Conservation (phyloP, 306 rosid genomes). For the Casuarina glauca region DNA sequence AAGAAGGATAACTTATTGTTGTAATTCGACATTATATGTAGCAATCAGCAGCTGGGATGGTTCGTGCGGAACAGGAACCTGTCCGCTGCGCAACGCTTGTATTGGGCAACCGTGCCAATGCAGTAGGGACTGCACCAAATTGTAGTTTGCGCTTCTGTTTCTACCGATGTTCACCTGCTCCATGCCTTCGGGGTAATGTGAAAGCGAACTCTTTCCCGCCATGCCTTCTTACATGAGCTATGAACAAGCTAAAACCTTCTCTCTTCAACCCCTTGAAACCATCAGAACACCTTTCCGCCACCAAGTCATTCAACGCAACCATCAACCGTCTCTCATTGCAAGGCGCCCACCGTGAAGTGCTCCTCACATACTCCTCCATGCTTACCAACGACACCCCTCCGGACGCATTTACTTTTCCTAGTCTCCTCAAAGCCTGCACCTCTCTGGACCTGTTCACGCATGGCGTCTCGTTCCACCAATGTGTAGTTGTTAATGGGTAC, state of each 20-base stretch:
- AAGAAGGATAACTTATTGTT: too few species aligned
- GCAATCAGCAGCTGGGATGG: too few species aligned
- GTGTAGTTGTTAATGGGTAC: conserved; percentile 44
- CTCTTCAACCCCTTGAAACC: conserved; percentile 30
- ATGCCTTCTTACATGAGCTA: conserved; percentile 20
- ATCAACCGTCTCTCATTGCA: conserved; percentile 64
- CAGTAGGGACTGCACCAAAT: neutral
- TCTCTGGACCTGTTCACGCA: conserved; percentile 40
- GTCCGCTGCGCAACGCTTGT: too few species aligned
- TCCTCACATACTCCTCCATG: conserved; percentile 53
- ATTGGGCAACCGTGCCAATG: too few species aligned
- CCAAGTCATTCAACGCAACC: conserved; percentile 49
- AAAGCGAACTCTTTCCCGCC: neutral
- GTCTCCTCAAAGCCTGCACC: conserved; percentile 72
- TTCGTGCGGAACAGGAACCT: too few species aligned
- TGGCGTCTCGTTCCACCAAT: conserved; percentile 58
- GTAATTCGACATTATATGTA: too few species aligned
- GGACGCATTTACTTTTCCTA: conserved; percentile 69
- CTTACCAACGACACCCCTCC: conserved; percentile 48
- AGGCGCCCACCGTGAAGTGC: conserved; percentile 55
- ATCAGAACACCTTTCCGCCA: conserved; percentile 21
- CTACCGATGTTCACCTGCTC: neutral
- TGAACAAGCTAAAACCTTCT: conserved; percentile 42
- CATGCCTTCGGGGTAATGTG: neutral
- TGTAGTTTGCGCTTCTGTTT: neutral